phyloP scores from a whole-genome alignment of 176 grass and related monocot genomes.

The Eragrostis curvula region DNA sequence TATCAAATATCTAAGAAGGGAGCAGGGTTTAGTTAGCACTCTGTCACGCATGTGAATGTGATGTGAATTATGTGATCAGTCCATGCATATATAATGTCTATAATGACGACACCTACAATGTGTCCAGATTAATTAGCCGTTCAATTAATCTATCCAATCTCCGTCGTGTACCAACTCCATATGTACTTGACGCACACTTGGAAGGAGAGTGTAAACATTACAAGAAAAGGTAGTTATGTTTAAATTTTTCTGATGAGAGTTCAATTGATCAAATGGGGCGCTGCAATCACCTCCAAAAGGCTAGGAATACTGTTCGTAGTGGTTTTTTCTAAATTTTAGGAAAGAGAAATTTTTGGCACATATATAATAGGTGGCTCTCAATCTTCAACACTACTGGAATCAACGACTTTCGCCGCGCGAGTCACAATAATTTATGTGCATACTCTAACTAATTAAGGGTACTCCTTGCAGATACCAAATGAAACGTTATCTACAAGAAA shows the following conservation, averaged over 20 bases:
- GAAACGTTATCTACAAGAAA: background rate
- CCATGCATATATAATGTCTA: too few relatives aligned
- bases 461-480: background rate
- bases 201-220: background rate
- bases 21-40: too few relatives aligned
- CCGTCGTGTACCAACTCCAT: too few relatives aligned
- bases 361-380: background rate
- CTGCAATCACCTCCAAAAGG: background rate
- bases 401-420: background rate
- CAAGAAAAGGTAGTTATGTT: background rate
- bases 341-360: background rate
- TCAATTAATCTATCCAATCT: too few relatives aligned
- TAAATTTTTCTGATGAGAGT: background rate
- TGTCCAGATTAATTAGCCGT: too few relatives aligned
- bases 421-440: background rate
- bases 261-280: too few relatives aligned
- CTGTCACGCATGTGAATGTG: too few relatives aligned
- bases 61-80: too few relatives aligned
- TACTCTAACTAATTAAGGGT: background rate
- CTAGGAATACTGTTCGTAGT: background rate
- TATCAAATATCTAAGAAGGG: too few relatives aligned
- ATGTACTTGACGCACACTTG: background rate
- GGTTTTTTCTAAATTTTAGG: too few relatives aligned
- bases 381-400: background rate
- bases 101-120: too few relatives aligned